phyloP scores from a whole-genome alignment of 495 filamentous ascomycete species.

The Annulohypoxylon stygium region DNA sequence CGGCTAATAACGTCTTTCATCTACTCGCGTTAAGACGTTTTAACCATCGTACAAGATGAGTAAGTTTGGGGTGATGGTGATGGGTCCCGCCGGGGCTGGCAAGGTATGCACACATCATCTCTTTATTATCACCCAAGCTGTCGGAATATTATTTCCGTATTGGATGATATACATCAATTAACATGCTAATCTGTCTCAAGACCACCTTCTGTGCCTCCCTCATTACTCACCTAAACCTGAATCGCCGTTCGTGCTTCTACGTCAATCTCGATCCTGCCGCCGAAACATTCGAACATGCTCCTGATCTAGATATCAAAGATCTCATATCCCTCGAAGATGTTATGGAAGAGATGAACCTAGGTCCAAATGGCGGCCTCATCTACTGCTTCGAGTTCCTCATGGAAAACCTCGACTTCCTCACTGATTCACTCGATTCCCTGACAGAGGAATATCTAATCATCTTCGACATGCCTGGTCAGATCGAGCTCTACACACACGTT shows the following conservation, averaged over 20 bases:
- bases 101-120: constrained; percentile 67
- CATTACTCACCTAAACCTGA: constrained; percentile 90
- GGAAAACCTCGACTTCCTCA: constrained; percentile 95
- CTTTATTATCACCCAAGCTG: neutral
- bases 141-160: constrained; percentile 8
- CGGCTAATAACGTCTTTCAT: neutral
- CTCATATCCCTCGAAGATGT: constrained; percentile 96
- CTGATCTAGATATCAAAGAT: constrained; percentile 97
- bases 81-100: constrained; percentile 91
- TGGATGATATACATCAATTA: neutral
- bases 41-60: constrained; percentile 71
- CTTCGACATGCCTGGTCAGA: constrained; percentile 98
- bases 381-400: constrained; percentile 98
- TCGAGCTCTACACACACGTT: constrained; percentile 98
- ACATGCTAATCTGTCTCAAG: constrained; percentile 56
- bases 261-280: constrained; percentile 98
- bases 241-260: constrained; percentile 90
- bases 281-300: constrained; percentile 89
- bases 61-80: constrained; percentile 93
- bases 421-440: constrained; percentile 84
- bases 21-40: neutral
- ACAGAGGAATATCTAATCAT: constrained; percentile 96
- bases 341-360: constrained; percentile 95
- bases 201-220: constrained; percentile 95
- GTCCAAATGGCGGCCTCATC: constrained; percentile 95